Conservation (phyloP, 2,329 filamentous ascomycete species). For the Remersonia thermophila region DNA sequence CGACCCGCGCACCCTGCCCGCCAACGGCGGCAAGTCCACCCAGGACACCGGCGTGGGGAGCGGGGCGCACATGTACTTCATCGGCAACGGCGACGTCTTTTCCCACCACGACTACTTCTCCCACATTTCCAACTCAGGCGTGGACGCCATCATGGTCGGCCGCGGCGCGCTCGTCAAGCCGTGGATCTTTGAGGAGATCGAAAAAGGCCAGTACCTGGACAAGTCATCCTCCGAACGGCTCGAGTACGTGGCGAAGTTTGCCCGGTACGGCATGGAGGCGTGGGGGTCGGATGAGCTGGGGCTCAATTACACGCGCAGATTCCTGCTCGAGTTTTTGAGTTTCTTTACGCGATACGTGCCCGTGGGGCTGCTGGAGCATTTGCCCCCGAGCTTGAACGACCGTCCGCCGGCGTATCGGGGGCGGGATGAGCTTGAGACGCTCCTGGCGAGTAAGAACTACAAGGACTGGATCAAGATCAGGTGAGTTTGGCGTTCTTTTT, state of each 20-base stretch:
- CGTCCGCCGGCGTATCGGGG: slow-evolving; percentile 74
- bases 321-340: slow-evolving; percentile 90
- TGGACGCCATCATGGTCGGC: slow-evolving; percentile 96
- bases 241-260: slow-evolving; percentile 76
- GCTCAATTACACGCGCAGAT: slow-evolving; percentile 78
- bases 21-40: too few species aligned
- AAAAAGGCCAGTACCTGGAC: slow-evolving; percentile 83
- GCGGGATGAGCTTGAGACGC: slow-evolving; percentile 83
- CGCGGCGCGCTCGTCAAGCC: slow-evolving; percentile 93
- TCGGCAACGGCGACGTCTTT: slow-evolving; percentile 94
- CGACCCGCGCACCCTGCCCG: slow-evolving; percentile 58
- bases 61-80: slow-evolving; percentile 68
- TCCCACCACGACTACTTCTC: slow-evolving; percentile 80
- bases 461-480: slow-evolving; percentile 98
- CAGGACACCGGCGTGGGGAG: slow-evolving; percentile 23
- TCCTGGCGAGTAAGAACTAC: slow-evolving; percentile 82
- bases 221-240: slow-evolving; percentile 85
- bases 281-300: slow-evolving; percentile 96
- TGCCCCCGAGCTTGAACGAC: slow-evolving; percentile 83
- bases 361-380: slow-evolving; percentile 71
- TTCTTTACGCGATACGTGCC: slow-evolving; percentile 90
- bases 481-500: slow-evolving; percentile 36
- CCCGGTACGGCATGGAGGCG: slow-evolving; percentile 76
- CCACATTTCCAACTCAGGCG: slow-evolving; percentile 62
- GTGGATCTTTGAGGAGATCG: slow-evolving; percentile 97